Evolutionary conservation across 768 basidiomycete genomes (phyloP).

Genomic region (Leccinum subtestaceum): DNA sequence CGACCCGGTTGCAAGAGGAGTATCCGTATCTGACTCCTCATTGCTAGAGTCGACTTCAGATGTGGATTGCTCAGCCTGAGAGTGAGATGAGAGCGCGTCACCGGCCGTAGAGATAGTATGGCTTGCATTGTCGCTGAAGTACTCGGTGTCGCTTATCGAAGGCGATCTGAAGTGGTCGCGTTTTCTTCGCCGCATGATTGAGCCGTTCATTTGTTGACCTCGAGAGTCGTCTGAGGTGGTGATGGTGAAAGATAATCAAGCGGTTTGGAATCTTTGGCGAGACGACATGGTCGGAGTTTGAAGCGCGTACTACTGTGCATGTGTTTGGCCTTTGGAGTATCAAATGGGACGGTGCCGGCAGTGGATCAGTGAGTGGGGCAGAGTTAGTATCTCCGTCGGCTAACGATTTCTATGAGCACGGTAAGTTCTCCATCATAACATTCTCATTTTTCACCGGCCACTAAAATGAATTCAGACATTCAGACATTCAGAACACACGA

Average conservation of each 20-base stretch:
- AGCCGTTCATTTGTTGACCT: slow-evolving; percentile 10
- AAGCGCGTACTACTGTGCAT: slow-evolving; percentile 13
- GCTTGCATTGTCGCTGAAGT: slow-evolving; percentile 16
- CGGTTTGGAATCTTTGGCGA: neutral
- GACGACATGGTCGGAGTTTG: slow-evolving; percentile 22
- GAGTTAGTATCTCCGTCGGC: neutral
- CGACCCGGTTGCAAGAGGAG: slow-evolving; percentile 12
- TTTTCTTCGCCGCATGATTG: slow-evolving; percentile 21
- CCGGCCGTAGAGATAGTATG: neutral
- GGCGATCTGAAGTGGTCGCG: slow-evolving; percentile 4
- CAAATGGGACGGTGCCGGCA: no score
- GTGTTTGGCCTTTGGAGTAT: slow-evolving; percentile 11
- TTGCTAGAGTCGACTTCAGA: slow-evolving; percentile 20
- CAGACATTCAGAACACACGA: neutral
- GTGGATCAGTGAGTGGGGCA: no score
- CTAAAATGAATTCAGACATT: no score
- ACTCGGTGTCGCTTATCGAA: slow-evolving; percentile 23
- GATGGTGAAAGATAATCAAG: slow-evolving; percentile 7
- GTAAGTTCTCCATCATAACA: neutral
- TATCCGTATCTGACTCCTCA: slow-evolving; percentile 17
- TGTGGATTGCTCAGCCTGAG: slow-evolving; percentile 8
- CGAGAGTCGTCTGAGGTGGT: neutral
- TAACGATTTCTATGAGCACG: neutral
- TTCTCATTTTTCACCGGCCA: neutral
- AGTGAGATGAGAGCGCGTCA: slow-evolving; percentile 13